Base-by-base conservation (phyloP, 768 basidiomycete species). In the Lactarius tabidus region DNA sequence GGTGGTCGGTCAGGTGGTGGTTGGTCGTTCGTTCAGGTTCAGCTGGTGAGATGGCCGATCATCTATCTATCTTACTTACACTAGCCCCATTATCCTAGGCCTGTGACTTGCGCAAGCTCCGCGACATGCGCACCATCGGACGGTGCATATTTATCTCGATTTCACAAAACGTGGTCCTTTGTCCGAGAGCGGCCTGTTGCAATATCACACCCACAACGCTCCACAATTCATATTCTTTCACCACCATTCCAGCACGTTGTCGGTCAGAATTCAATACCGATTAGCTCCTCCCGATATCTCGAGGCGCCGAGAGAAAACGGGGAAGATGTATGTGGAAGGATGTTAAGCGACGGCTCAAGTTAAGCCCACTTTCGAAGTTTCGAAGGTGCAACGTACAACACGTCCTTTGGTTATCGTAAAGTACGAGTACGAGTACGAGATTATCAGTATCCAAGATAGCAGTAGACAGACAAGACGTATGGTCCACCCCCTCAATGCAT, bases 161-260 rank as follows among this genome's bases (percentile, higher is more conserved):
- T 54, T 54, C 53, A 54, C 26, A 15, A 48, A 26, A 14, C 48
- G n/a, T 26, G 45, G 45, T 14, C n/a, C n/a, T n/a, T n/a, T n/a
- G n/a, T n/a, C 5, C 8, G 45, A 10, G 2, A 20, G 43, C n/a
- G 43, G 12, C 5, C n/a, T 38, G 14, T 26, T 14, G 14, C 48
- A 51, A 51, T 51, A 51, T 51, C 48, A 51, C 48, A 7, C 48
- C 45, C 14, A 26, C n/a, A 51, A 51, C n/a, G 23, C 12, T 51
- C 26, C 48, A 51, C 26, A 26, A 1, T 54, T 54, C 31, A 54
- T 28, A 23, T 43, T 53, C 54, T 9, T 35, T 51, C 39, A 43
- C 56, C 60, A 62, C 65, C 65, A 62, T 51, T 66, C 56, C 60
- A 66, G 26, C 65, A 66, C 65, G 60, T 62, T 66, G 56, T 38